These are phyloP conservation scores for Tricholoma flavovirens DNA, from an alignment of 768 basidiomycete species.

Conservation along the genomic window DNA sequence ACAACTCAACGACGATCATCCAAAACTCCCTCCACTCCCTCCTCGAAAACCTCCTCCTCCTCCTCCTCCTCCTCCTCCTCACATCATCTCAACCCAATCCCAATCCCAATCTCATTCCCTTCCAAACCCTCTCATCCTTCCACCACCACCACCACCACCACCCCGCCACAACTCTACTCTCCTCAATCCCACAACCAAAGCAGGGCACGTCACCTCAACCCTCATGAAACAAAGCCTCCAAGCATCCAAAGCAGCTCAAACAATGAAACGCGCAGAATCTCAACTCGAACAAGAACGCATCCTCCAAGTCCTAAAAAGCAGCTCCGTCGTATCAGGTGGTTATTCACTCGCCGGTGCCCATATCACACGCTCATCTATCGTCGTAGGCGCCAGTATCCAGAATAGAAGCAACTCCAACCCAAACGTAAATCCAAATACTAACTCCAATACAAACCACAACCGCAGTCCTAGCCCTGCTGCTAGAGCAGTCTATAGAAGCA, in stretches of 20 bases:
- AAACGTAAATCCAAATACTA: conserved; percentile 14
- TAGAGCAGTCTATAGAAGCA: background rate
- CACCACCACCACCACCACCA: conserved; percentile 39
- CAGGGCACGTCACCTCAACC: conserved; percentile 49
- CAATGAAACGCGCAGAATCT: conserved; percentile 63
- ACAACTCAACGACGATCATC: background rate
- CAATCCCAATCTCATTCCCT: conserved; percentile 16
- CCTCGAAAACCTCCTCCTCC: conserved; percentile 38
- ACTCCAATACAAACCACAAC: background rate
- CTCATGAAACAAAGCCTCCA: conserved; percentile 72
- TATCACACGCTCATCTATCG: conserved; percentile 28
- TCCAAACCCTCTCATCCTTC: conserved; percentile 13
- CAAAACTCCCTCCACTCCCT: conserved; percentile 42
- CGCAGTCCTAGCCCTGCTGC: background rate
- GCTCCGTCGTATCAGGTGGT: conserved; percentile 31
- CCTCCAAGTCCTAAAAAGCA: conserved; percentile 66
- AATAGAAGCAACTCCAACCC: conserved; percentile 17
- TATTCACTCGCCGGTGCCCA: conserved; percentile 26
- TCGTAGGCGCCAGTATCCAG: conserved; percentile 28
- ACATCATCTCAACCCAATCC: conserved; percentile 15
- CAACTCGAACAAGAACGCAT: conserved; percentile 65
- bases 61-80: conserved; percentile 17
- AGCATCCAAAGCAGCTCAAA: conserved; percentile 66
- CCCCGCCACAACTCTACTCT: conserved; percentile 31
- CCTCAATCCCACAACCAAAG: conserved; percentile 27